Evolutionary conservation across 75 land plant genomes (phyloP).

Genomic region (Cupressus sempervirens): DNA sequence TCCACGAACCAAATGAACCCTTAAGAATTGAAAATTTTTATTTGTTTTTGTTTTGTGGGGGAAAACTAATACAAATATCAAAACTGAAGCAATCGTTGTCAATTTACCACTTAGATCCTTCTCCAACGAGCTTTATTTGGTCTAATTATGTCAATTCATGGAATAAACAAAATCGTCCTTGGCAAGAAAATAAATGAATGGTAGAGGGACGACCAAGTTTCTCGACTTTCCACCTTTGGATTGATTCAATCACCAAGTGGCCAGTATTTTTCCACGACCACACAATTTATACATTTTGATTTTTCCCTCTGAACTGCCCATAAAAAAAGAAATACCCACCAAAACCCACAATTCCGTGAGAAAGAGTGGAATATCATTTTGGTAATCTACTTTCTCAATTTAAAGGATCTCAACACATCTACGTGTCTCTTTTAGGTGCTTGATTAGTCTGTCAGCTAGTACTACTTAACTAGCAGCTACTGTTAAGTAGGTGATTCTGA

Average conservation of each 20-base stretch:
- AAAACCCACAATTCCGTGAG: neutral
- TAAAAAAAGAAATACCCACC: neutral
- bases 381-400: neutral
- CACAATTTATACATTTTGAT: neutral
- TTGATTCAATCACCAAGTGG: neutral
- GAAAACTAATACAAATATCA: no score
- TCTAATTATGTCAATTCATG: neutral
- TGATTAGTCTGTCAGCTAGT: neutral
- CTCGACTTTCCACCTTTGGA: neutral
- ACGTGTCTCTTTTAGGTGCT: constrained; percentile 1
- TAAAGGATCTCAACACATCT: neutral
- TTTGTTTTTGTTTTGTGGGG: no score
- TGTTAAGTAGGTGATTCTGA: neutral
- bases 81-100: no score
- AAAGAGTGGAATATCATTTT: neutral
- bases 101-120: no score
- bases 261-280: neutral
- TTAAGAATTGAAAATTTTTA: no score
- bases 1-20: no score
- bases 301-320: neutral
- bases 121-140: no score
- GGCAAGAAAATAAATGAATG: neutral
- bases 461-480: neutral
- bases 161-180: neutral
- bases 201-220: neutral